Evolutionary conservation across 208 protist genomes (phyloP), one percentile per base, ranked within the genome.

Genomic region (Trypanosoma scelopori): DNA sequence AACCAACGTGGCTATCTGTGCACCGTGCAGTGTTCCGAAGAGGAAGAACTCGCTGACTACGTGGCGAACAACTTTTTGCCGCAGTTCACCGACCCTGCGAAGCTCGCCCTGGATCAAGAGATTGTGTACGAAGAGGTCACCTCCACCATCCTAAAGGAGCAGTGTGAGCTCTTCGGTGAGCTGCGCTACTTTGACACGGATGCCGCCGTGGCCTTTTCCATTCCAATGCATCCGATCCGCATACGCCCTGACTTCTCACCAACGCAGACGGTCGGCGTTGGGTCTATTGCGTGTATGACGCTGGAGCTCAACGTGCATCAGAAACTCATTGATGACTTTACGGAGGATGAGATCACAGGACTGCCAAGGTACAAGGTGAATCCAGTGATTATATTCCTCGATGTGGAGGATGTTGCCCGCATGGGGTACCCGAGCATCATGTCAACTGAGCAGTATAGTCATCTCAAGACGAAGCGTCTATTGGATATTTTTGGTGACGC

Each of bases 261-360:
- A 20, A 85, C 85, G 22, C 87, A 93, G 74, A 92, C 87, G 12
- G 90, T 93, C 30, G 90, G 84, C 23, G 87, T 93, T 25, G 90
- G 90, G 32, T 92, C 85, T 55, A 92, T 96, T 59, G 87, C 90
- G 0, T 93, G 87, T 65, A 89, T 96, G 87, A 96, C 90, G 35
- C 71, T 96, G 12, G 84, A 96, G 62, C 64, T 96, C 13, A 72
- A 81, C 59, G 78, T 96, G 22, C 67, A 89, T 55, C 84, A 96
- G 68, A 78, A 67, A 45, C 77, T 92, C 60, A 80, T 96, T 37
- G 90, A 96, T 30, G 84, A 92, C 66, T 57, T 77, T 23, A 79
- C 74, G 23, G 79, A 88, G 56, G 87, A 78, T 25, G 85, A 93
- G 64, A 77, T 96, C 37, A 79, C 74, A 11, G 87, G 87, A n/a